Evolutionary conservation across 2,329 filamentous ascomycete genomes (phyloP).

Genomic region (Blastomyces emzantsi): DNA sequence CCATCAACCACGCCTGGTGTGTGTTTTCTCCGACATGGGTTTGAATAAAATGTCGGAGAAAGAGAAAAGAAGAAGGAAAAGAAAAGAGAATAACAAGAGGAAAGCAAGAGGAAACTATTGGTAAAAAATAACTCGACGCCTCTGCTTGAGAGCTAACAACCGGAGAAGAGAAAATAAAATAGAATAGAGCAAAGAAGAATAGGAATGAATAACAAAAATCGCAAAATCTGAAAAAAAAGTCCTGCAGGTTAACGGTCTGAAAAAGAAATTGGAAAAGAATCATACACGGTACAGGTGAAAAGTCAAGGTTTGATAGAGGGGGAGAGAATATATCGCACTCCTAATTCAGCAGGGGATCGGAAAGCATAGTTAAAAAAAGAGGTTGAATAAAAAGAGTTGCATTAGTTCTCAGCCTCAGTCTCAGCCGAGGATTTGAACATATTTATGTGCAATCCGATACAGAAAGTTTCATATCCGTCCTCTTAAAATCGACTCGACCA

Average conservation of each 20-base stretch:
- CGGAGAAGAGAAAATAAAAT: slow-evolving; percentile 14
- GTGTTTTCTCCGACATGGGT: not conserved
- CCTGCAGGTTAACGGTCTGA: not conserved
- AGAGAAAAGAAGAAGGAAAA: slow-evolving; percentile 8
- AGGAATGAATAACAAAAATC: slow-evolving; percentile 11
- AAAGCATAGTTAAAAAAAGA: not conserved
- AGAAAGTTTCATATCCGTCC: slow-evolving; percentile 1
- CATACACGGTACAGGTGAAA: slow-evolving; percentile 3
- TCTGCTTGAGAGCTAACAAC: slow-evolving; percentile 8
- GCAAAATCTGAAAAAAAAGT: slow-evolving; percentile 11
- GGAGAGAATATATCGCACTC: slow-evolving; percentile 5
- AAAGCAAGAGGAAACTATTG: not conserved
- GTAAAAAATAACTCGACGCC: slow-evolving; percentile 1
- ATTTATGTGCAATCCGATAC: not conserved
- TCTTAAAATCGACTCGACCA: not conserved
- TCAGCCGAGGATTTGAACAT: not conserved
- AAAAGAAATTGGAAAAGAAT: not conserved
- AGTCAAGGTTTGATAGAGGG: not conserved
- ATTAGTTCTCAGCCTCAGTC: slow-evolving; percentile 4
- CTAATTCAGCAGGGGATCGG: slow-evolving; percentile 4
- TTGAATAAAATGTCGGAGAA: not conserved
- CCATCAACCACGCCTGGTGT: slow-evolving; percentile 5
- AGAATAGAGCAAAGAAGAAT: not conserved
- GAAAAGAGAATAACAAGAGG: slow-evolving; percentile 10
- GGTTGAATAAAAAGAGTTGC: not conserved